Conservation (phyloP, 331 rosid genomes). For the Ulmus americana region DNA sequence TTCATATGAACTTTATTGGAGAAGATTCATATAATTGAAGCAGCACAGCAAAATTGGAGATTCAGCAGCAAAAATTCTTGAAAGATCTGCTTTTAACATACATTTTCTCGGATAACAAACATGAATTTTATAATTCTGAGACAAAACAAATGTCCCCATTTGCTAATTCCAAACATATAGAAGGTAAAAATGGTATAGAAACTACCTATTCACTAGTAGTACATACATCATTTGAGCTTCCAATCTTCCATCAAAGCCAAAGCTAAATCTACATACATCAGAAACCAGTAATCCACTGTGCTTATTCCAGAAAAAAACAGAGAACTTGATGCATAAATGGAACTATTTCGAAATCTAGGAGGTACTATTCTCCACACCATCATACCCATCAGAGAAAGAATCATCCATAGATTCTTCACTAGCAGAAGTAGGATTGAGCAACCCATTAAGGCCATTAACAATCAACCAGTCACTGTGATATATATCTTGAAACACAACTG, state of each 20-base stretch:
- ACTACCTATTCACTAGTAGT: not conserved
- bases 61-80: not conserved
- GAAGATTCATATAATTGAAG: not conserved
- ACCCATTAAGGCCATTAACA: conserved; percentile 34
- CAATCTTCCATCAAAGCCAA: no score
- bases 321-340: not conserved
- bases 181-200: conserved; percentile 1
- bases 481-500: conserved; percentile 19
- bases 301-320: not conserved
- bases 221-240: not conserved
- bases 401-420: conserved; percentile 4
- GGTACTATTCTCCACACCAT: not conserved
- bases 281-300: not conserved
- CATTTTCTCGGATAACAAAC: not conserved
- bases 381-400: conserved; percentile 16
- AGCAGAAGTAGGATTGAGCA: conserved; percentile 14
- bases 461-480: conserved; percentile 24
- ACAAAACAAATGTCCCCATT: not conserved
- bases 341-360: not conserved
- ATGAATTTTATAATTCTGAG: not conserved
- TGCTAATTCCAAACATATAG: not conserved
- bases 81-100: not conserved
- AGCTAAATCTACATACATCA: not conserved
- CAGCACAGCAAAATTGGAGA: not conserved
- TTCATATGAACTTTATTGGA: no score